A percentile compares a stretch with the other conserved stretches of the same genome.
Conservation (phyloP, 164 flowering plant genomes). For the Berberis vulgaris region DNA sequence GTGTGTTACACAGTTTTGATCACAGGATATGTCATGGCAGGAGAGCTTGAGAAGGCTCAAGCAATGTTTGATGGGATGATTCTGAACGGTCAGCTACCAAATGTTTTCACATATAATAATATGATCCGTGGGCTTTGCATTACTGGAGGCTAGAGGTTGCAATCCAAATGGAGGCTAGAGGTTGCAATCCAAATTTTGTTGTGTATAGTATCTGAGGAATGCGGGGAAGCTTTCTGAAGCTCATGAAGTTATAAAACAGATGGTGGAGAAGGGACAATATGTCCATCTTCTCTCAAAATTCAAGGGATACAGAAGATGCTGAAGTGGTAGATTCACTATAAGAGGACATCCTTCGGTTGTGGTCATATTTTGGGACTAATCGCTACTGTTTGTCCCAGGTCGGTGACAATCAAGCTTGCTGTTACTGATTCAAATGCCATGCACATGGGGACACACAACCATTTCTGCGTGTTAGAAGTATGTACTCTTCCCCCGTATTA, state of each 20-base stretch:
- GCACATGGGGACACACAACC: no score
- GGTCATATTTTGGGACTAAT: no score
- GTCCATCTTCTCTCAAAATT: constrained; percentile 43
- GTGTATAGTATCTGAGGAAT: constrained; percentile 68
- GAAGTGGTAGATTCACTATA: constrained; percentile 4
- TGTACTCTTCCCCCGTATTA: no score
- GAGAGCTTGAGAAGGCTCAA: constrained; percentile 64
- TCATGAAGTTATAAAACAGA: constrained; percentile 44
- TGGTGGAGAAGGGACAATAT: constrained; percentile 68
- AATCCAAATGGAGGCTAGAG: constrained; percentile 69
- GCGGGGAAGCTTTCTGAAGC: constrained; percentile 73
- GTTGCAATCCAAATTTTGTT: constrained; percentile 77
- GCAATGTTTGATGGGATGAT: constrained; percentile 65
- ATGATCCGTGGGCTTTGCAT: constrained; percentile 88
- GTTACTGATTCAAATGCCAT: no score
- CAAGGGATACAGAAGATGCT: constrained; percentile 47
- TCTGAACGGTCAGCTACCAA: constrained; percentile 63
- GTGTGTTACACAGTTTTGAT: constrained; percentile 89
- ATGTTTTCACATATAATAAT: constrained; percentile 82
- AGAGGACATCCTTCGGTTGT: constrained; percentile 1
- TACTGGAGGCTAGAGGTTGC: constrained; percentile 65
- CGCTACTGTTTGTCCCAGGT: no score
- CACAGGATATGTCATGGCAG: constrained; percentile 53
- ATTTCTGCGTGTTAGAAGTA: no score
- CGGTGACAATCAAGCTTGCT: no score